Base-by-base conservation (phyloP, 495 filamentous ascomycete species). In the Talaromyces thailandensis region DNA sequence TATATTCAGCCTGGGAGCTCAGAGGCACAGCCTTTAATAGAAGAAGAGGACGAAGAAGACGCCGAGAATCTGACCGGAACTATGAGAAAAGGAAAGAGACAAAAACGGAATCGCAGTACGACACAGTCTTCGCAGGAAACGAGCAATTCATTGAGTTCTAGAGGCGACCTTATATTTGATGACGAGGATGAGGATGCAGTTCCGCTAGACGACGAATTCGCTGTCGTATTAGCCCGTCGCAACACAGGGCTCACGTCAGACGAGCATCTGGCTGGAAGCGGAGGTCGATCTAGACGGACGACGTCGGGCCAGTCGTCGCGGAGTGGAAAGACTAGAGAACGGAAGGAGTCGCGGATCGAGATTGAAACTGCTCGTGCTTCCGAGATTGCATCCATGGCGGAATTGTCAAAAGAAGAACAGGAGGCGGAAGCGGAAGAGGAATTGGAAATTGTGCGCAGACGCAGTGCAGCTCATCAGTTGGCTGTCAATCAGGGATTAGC, bases 171-270 rank as follows among this genome's bases (percentile, higher is more conserved):
- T 23, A 93, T 96, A 65, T 92, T 91, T 1, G 97, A 93, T 66
- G 93, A 96, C 64, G 94, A 97, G 63, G 91, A 89, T 62, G 87
- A 92, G 70, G 91, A 98, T 79, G 94, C 94, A 1, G 85, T 97
- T 25, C 92, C 94, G 1, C 76, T 98, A 58, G 90, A 92, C 66
- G 94, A 98, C 73, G 94, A 98, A 67, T 96, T 98, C 66, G 85
- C 90, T 1, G 85, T 96, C 74, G 82, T 84, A 1, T 74, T 96
- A 28, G 87, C 87, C 29, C 81, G 87, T 43, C 80, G 86, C 31
- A 82, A 80, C 28, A 90, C 87, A 0, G 82, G 74, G 7, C 66
- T 81, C 23, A 81, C 80, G 28, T 75, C 79, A 7, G 86, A 94
- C 64, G 92, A 95, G 66, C 82, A 82, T 35, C 86, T 85, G 52